Evolutionary conservation across 2,329 filamentous ascomycete species (phyloP), one percentile per base, ranked within the genome.

Genomic region (Aspergillus phoenicis): DNA sequence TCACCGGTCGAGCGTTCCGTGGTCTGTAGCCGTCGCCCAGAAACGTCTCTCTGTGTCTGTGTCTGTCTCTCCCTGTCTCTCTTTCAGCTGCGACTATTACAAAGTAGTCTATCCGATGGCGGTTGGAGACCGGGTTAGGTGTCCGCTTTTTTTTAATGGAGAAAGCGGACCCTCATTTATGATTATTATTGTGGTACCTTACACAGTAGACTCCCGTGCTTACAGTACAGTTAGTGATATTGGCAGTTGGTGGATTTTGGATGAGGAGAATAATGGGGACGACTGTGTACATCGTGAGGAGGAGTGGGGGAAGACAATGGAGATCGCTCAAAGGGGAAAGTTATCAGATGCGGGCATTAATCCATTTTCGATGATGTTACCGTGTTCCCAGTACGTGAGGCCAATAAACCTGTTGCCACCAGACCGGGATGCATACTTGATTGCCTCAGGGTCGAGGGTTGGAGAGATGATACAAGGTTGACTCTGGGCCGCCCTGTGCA

Each of bases 301-400:
- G 41, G 45, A 62, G 36, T 54, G 45, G 60, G 33, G 43, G 41
- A 22, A 10, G 11, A 36, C 22, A 24, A 52, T 61, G 62, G 57
- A 55, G 56, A 61, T 57, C n/a, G 43, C 64, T 49, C 59, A 61
- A 66, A 65, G 39, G 52, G 64, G 64, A 59, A 66, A 64, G 57
- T 58, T 54, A 57, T 66, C 64, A 52, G 65, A 45, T 45, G 62
- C 28, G 28, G 28, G 28, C 54, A 59, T 48, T 20, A 45, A 22
- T 28, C 33, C 33, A 36, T 36, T 36, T 36, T 36, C 8, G 54
- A 26, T n/a, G 20, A 54, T 45, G 30, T 33, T 20, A 26, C 45
- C 48, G 30, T 43, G 41, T 41, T 28, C 22, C 43, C n/a, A n/a
- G 41, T 15, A 8, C 28, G 41, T 28, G 53, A 17, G 20, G 48